Percentiles rank a stretch among this genome's conserved stretches.
Evolutionary conservation across 75 land plant genomes (phyloP).

Genomic region (Pinus tabuliformis): DNA sequence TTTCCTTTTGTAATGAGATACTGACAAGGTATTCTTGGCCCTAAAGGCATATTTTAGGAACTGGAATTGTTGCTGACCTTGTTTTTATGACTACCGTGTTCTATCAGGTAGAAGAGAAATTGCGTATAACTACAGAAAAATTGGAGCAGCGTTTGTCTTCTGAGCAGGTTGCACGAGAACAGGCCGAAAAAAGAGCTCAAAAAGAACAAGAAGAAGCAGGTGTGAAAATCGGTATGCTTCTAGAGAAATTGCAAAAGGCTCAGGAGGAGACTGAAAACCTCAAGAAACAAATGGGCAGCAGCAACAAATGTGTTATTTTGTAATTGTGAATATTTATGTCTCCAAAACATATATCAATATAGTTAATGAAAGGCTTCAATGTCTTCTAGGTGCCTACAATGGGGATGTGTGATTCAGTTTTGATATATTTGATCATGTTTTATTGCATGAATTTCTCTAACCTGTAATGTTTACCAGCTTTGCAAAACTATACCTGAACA

Average conservation of each 20-base stretch:
- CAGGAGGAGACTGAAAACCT: conserved; percentile 27
- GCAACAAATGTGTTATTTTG: conserved; percentile 2
- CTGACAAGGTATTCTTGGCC: neutral
- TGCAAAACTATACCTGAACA: too few relatives aligned
- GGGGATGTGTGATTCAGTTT: neutral
- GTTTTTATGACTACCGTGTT: neutral
- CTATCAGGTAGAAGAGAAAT: conserved; percentile 23
- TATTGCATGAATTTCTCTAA: neutral
- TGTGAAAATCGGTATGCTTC: conserved; percentile 11
- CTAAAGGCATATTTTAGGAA: neutral
- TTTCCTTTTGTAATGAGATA: neutral
- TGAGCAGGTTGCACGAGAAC: conserved; percentile 32
- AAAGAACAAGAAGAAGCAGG: conserved; percentile 16
- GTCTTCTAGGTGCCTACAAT: neutral
- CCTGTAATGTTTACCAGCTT: neutral
- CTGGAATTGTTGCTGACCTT: neutral
- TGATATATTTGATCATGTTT: neutral
- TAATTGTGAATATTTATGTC: neutral
- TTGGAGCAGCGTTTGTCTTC: conserved; percentile 24
- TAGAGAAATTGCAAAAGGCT: conserved; percentile 17
- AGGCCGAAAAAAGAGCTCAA: conserved; percentile 20
- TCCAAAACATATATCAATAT: neutral
- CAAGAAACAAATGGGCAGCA: conserved; percentile 12
- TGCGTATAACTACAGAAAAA: conserved; percentile 25
- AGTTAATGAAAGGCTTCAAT: neutral